Evolutionary conservation across 495 filamentous ascomycete genomes (phyloP), one percentile per base, ranked within the genome.

Genomic region (Aspergillus carlsbadensis): DNA sequence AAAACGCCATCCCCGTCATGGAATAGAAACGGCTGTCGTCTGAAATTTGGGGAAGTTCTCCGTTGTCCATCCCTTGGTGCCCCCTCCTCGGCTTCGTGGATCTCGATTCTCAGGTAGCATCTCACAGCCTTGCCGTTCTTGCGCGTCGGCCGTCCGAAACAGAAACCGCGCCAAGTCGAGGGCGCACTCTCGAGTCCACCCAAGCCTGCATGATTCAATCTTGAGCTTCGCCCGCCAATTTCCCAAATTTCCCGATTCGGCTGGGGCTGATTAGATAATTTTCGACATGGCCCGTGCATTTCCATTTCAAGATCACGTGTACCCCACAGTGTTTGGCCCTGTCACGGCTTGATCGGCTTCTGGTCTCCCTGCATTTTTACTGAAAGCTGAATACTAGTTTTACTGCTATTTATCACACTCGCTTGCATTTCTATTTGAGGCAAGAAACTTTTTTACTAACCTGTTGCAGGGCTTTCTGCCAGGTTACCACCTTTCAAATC

Each of bases 301-400:
- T 20, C 42, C 51, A 18, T 53, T 52, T 62, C 41, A 45, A 53
- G 56, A 58, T 64, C 65, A 67, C 65, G 65, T 67, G 65, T 20
- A 57, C 63, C 49, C 60, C 60, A 61, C 59, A 54, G n/a, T 46
- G 55, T 37, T 41, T 52, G 11, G 48, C 36, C 49, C 37, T 50
- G 34, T 43, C 34, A 22, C 47, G 0, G 15, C 10, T 33, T 31
- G 13, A 21, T n/a, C 2, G 36, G 24, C 17, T 31, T 17, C 46
- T 22, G 34, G 14, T 21, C 42, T 26, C 41, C 52, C 42, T 47
- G 18, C 40, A 2, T 55, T 39, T n/a, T 39, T 26, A 44, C 17
- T 41, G 34, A 29, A 31, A 39, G n/a, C 14, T 24, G 20, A 22
- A 35, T 35, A 26, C 18, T n/a, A 5, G 24, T 24, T 50, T 50